A percentile compares a stretch with the other conserved stretches of the same genome.
Evolutionary conservation across 805 yeast species (phyloP).

Genomic region (Zygotorulaspora florentina): DNA sequence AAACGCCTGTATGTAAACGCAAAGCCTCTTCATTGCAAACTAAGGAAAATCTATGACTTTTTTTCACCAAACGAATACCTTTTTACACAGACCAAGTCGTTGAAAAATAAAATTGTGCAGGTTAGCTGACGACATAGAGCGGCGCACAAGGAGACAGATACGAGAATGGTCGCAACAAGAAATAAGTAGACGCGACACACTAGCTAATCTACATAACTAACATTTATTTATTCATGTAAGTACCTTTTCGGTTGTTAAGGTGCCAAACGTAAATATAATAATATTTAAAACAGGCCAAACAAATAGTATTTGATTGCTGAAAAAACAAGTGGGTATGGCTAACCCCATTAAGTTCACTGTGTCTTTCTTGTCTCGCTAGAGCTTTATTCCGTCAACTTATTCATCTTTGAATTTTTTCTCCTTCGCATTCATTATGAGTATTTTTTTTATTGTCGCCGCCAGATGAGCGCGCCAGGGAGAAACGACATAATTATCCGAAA

Average conservation of each 20-base stretch:
- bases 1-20: too few species aligned
- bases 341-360: background rate
- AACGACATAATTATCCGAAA: background rate
- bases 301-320: background rate
- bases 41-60: background rate
- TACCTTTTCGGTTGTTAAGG: too few species aligned
- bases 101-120: background rate
- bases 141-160: background rate
- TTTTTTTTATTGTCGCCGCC: slow-evolving; percentile 2
- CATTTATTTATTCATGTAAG: background rate
- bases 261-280: too few species aligned
- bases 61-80: background rate
- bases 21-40: too few species aligned
- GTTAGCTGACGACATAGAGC: background rate
- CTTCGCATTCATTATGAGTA: background rate
- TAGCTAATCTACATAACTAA: too few species aligned
- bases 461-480: slow-evolving; percentile 2
- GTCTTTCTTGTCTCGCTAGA: background rate
- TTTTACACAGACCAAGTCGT: background rate
- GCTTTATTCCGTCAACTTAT: background rate
- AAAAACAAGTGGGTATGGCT: background rate
- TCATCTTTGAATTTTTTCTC: background rate
- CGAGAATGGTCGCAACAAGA: background rate
- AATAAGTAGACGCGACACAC: background rate
- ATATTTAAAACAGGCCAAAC: background rate